Evolutionary conservation across 2,329 filamentous ascomycete genomes (phyloP).

Genomic region (Epichloe typhina): DNA sequence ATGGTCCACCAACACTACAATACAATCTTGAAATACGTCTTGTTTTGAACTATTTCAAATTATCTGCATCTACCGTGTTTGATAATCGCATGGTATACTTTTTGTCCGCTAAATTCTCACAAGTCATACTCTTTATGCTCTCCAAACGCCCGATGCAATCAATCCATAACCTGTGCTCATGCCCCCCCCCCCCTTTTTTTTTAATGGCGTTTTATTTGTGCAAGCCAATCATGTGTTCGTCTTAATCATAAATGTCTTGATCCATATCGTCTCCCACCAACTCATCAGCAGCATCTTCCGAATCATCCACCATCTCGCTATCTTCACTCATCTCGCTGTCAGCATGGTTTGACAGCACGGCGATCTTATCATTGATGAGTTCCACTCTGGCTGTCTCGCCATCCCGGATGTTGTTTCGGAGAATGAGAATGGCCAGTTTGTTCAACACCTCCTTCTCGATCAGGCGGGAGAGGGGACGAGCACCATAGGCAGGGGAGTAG

Average conservation of each 20-base stretch:
- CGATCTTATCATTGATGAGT: slow-evolving; percentile 65
- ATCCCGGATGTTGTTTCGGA: slow-evolving; percentile 72
- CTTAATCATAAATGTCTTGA: slow-evolving; percentile 37
- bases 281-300: slow-evolving; percentile 63
- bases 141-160: neutral
- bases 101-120: too few relatives aligned
- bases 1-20: too few relatives aligned
- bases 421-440: slow-evolving; percentile 77
- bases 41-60: too few relatives aligned
- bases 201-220: too few relatives aligned
- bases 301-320: slow-evolving; percentile 58
- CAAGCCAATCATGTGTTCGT: neutral
- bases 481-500: slow-evolving; percentile 92
- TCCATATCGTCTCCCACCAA: slow-evolving; percentile 47
- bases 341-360: slow-evolving; percentile 69
- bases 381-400: slow-evolving; percentile 73
- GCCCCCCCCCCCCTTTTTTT: neutral
- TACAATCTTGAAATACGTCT: too few relatives aligned
- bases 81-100: too few relatives aligned
- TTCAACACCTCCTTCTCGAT: slow-evolving; percentile 98
- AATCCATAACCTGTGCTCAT: neutral
- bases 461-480: slow-evolving; percentile 71
- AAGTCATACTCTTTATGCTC: neutral
- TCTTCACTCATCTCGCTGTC: slow-evolving; percentile 51
- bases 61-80: too few relatives aligned